Base-by-base conservation (phyloP, 2,329 filamentous ascomycete species). In the Fusarium brachygibbosum region DNA sequence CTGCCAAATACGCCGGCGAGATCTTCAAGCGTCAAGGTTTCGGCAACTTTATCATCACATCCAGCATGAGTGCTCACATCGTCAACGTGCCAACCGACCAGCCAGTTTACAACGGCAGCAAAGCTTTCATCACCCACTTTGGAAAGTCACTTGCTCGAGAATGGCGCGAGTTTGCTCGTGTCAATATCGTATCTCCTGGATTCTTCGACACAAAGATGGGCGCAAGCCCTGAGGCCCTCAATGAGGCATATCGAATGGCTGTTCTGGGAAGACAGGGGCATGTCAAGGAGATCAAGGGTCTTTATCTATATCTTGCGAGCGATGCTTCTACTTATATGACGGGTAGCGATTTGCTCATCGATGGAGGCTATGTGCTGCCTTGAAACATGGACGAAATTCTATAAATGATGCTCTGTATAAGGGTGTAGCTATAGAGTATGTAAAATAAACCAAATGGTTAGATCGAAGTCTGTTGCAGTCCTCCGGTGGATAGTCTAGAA, bases 221-320 rank as follows among this genome's bases (percentile, higher is more conserved):
- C 0, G 85, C 84, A 1, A 76, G 80, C 17, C 79, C 80, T 0
- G 42, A 58, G 4, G 79, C 79, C 3, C 65, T 83, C 10, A 82
- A 86, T 19, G 85, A 87, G 72, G 82, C 80, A 2, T 79, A 82
- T 44, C 73, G 82, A 1, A 86, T 87, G 85, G 79, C 85, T 1
- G 79, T 80, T 3, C 70, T 86, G 17, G 84, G 87, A 37, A 84
- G 88, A 63, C 84, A 89, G 66, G 88, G 86, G 28, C 84, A 90
- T 72, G 87, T 88, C 5, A 89, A 88, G 81, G 88, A 90, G 80
- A 80, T 90, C 68, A 90, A 90, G 83, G 88, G 87, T 7, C 76
- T 85, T 16, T 87, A 86, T 68, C 76, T 87, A 37, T 86, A 86
- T 72, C 77, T 86, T 31, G 82, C 82, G n/a, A 85, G 83, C 29